A percentile compares a stretch with the other conserved stretches of the same genome.
phyloP scores from a whole-genome alignment of 441 rosid genomes.

The Raphanus hybrid region DNA sequence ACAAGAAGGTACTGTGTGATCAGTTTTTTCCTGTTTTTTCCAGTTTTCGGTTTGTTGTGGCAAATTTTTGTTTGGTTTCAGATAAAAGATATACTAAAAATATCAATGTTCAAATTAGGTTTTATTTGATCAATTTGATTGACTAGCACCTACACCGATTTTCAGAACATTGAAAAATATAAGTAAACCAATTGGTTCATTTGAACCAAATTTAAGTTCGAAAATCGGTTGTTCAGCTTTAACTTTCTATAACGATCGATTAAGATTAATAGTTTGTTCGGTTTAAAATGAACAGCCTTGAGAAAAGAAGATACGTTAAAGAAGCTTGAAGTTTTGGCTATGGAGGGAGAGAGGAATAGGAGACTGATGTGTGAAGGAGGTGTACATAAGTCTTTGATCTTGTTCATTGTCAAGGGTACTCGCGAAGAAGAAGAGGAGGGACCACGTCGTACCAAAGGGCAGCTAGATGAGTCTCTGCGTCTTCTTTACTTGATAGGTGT shows the following conservation, averaged over 20 bases:
- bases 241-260: background rate
- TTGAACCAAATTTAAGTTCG: background rate
- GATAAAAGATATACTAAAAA: background rate
- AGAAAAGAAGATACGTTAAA: constrained; percentile 36
- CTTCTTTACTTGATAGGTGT: constrained; percentile 48
- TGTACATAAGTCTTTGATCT: constrained; percentile 47
- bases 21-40: background rate
- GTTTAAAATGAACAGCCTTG: constrained; percentile 20
- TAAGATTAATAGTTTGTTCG: background rate
- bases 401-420: constrained; percentile 43
- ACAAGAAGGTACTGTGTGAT: constrained; percentile 13
- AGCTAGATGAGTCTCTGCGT: constrained; percentile 57
- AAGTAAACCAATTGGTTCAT: background rate
- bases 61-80: too few relatives aligned
- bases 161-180: background rate
- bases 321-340: constrained; percentile 50
- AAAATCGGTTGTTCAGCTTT: background rate
- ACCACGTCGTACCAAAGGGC: constrained; percentile 31
- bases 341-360: constrained; percentile 56
- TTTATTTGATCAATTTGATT: too few relatives aligned
- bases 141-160: background rate
- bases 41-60: too few relatives aligned
- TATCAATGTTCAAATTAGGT: too few relatives aligned
- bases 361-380: constrained; percentile 57
- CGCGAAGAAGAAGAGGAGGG: background rate